Evolutionary conservation across 1,139 yeast species (phyloP).

Genomic region (Hansenula sp.): DNA sequence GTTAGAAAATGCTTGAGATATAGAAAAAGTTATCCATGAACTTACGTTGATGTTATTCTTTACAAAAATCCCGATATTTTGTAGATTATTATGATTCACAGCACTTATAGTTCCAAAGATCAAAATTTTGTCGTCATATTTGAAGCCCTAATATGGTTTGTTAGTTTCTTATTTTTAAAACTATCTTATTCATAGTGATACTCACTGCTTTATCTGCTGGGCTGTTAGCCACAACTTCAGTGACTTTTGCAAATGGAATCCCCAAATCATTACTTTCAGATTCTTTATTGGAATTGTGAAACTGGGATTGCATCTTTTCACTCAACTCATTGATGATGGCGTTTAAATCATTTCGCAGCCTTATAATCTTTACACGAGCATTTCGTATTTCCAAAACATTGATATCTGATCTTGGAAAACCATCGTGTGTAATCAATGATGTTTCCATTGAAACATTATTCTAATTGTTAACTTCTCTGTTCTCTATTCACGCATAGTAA

Average conservation of each 20-base stretch:
- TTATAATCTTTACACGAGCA: conserved; percentile 59
- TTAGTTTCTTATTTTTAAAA: neutral
- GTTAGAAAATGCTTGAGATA: neutral
- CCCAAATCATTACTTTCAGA: conserved; percentile 6
- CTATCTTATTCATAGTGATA: conserved; percentile 5
- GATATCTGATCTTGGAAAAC: conserved; percentile 81
- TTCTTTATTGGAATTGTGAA: conserved; percentile 20
- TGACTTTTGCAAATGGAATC: conserved; percentile 56
- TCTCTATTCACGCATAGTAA: conserved; percentile 5
- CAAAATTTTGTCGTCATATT: conserved; percentile 42
- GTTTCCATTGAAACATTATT: conserved; percentile 59
- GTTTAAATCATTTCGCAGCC: conserved; percentile 65
- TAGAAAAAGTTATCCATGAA: neutral
- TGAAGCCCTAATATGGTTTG: conserved; percentile 24
- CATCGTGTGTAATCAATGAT: conserved; percentile 61
- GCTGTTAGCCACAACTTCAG: conserved; percentile 41
- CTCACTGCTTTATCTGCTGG: conserved; percentile 41
- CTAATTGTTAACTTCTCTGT: neutral
- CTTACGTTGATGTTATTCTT: conserved; percentile 17
- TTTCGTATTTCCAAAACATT: conserved; percentile 67
- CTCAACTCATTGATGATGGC: conserved; percentile 46
- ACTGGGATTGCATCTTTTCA: conserved; percentile 39
- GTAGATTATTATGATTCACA: conserved; percentile 14
- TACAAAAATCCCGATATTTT: conserved; percentile 32
- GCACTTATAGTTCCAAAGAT: conserved; percentile 51